Evolutionary conservation across 148 eudicot genomes (phyloP).

Genomic region (Vaccinium myrtillus): DNA sequence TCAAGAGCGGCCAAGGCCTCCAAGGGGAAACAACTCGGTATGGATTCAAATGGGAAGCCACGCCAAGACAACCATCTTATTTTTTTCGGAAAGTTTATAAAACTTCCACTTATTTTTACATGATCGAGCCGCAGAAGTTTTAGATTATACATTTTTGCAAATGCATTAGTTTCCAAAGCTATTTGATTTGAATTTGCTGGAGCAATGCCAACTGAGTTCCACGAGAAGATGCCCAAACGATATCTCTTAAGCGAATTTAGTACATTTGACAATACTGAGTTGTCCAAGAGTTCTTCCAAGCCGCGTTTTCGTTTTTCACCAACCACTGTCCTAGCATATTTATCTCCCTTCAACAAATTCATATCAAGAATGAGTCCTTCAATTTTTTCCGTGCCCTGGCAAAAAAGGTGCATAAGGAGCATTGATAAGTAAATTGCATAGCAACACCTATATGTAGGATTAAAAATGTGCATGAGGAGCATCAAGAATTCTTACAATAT

Average conservation of each 20-base stretch:
- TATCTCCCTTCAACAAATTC: neutral
- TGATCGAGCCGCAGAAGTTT: neutral
- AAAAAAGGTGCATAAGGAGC: neutral
- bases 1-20: neutral
- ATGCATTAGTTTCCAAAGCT: neutral
- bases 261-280: neutral
- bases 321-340: neutral
- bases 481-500: neutral
- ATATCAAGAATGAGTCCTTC: neutral
- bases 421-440: neutral
- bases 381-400: neutral
- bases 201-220: neutral
- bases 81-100: neutral
- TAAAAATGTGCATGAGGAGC: neutral
- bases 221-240: neutral
- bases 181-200: neutral
- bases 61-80: neutral
- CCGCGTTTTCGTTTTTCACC: neutral
- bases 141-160: neutral
- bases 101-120: neutral
- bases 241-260: neutral
- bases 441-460: neutral
- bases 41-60: conserved; percentile 1
- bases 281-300: neutral
- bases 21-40: neutral